Evolutionary conservation across 495 filamentous ascomycete species (phyloP).

Genomic region (Clohesyomyces aquaticus): DNA sequence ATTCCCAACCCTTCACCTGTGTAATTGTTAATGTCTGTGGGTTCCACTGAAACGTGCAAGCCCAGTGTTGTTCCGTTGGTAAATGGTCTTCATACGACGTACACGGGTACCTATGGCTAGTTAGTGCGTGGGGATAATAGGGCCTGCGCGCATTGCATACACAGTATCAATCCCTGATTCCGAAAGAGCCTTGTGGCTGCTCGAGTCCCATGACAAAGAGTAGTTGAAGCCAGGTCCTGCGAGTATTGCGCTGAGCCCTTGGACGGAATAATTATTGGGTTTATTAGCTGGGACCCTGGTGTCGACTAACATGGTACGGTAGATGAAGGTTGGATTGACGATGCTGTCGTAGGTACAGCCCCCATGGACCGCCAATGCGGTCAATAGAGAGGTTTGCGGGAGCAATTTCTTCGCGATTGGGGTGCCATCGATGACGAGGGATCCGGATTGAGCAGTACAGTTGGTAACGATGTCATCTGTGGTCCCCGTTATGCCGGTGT

Average conservation of each 20-base stretch:
- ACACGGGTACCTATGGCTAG: not conserved
- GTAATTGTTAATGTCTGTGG: constrained; percentile 8
- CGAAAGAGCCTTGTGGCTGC: constrained; percentile 4
- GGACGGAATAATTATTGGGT: not conserved
- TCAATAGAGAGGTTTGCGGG: constrained; percentile 5
- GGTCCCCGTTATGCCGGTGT: constrained; percentile 8
- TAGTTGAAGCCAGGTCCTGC: constrained; percentile 7
- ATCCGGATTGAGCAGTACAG: not conserved
- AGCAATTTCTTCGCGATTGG: constrained; percentile 4
- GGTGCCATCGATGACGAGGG: constrained; percentile 3
- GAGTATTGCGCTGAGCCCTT: not conserved
- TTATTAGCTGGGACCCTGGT: constrained; percentile 6
- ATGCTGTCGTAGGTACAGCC: constrained; percentile 18
- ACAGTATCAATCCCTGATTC: constrained; percentile 10
- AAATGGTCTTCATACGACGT: constrained; percentile 1
- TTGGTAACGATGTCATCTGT: constrained; percentile 10
- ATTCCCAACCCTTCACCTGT: constrained; percentile 14
- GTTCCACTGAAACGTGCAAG: constrained; percentile 13
- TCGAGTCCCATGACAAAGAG: constrained; percentile 7
- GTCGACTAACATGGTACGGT: constrained; percentile 1
- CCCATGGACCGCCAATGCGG: constrained; percentile 8
- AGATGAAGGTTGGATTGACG: constrained; percentile 15
- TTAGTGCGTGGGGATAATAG: not conserved
- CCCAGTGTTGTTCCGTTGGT: not conserved
- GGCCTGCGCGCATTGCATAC: not conserved